Evolutionary conservation across 257 asterid genomes (phyloP), one percentile per base, ranked within the genome.

Genomic region (Solanum lignicaule): DNA sequence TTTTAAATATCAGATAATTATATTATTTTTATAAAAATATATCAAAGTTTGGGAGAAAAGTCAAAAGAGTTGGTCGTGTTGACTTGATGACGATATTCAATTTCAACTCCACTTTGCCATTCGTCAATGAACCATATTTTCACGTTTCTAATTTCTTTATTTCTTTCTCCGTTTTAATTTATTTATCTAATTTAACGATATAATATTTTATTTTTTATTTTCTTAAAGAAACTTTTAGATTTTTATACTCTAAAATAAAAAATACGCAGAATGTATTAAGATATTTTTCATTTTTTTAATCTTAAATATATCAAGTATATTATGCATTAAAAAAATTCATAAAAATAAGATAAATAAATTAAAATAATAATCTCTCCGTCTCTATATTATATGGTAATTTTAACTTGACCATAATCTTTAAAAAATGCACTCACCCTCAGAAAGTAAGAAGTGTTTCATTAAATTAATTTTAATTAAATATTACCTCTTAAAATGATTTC

Each of bases 21-120:
- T 16, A 6, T 60, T 60, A 48, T 15, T 48, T 48, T 48, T 5
- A 60, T 60, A 71, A 27, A 71, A 69, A 7, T 1, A 7, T 29
- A 32, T 31, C 9, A 6, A 60, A 86, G 88, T 69, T 36, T 82
- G 58, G 75, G 52, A 32, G 3, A 71, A 71, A 32, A 16, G 78
- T 71, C 41, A 32, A 71, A 32, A 71, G 41, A 33, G 82, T 73
- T 73, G 48, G 82, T 73, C 1, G 46, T 38, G 58, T 75, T 75
- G 83, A 33, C 81, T 73, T 72, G 79, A 72, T 72, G 79, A 74
- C 31, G 4, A 74, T 35, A 9, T 38, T 38, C 58, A 38, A 23
- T 23, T 38, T 75, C 83, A 75, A 75, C 83, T 75, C 83, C 83
- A 27, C 71, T 87, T 87, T 87, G 89, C 83, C 79, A 36, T 75